Evolutionary conservation across 176 grass and related monocot species (phyloP).

Genomic region (Eremochloa ophiuroides): DNA sequence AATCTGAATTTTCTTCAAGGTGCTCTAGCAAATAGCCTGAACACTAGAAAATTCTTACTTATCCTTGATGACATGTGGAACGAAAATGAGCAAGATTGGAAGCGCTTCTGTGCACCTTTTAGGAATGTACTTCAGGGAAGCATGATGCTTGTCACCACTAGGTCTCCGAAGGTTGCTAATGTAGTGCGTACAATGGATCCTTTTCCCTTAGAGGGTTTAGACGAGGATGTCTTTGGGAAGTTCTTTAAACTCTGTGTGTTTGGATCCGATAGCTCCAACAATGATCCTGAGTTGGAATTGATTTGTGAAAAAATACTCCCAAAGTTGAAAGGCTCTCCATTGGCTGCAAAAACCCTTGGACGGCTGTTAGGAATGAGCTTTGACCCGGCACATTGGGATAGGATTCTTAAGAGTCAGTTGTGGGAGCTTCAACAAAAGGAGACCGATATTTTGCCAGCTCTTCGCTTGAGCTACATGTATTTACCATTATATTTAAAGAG

Average conservation of each 20-base stretch:
- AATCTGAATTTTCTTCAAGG: slow-evolving; percentile 27
- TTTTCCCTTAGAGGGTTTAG: background rate
- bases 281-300: background rate
- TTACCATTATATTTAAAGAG: slow-evolving; percentile 35
- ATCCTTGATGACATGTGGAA: slow-evolving; percentile 37
- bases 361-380: background rate
- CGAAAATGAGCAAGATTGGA: background rate
- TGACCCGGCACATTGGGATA: slow-evolving; percentile 3
- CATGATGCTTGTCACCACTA: slow-evolving; percentile 32
- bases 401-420: slow-evolving; percentile 14
- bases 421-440: slow-evolving; percentile 22
- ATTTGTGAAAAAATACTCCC: slow-evolving; percentile 25
- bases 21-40: background rate
- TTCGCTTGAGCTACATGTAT: slow-evolving; percentile 51
- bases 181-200: background rate
- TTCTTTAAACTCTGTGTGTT: slow-evolving; percentile 27
- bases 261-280: background rate
- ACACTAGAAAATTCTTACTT: background rate
- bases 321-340: slow-evolving; percentile 20
- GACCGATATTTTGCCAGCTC: slow-evolving; percentile 24
- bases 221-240: background rate
- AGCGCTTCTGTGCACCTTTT: slow-evolving; percentile 1
- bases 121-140: slow-evolving; percentile 38
- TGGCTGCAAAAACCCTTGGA: slow-evolving; percentile 45
- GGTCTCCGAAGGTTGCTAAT: background rate